phyloP scores from a whole-genome alignment of 1,284 basidiomycete genomes.

The Trichosporon ovoides region DNA sequence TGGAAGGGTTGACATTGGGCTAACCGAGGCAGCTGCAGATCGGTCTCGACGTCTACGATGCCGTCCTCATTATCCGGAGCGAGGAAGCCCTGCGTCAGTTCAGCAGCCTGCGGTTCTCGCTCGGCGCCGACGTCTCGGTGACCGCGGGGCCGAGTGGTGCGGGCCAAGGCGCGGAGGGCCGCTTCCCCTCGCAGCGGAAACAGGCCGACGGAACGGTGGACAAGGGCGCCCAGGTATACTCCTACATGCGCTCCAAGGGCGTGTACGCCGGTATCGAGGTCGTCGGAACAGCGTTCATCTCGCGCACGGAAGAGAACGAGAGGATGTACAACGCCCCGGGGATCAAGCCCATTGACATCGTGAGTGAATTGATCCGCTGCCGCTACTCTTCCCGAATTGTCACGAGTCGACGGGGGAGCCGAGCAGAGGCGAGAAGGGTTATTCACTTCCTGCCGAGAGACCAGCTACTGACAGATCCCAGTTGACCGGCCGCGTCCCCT shows the following conservation, averaged over 20 bases:
- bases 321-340: constrained; percentile 6
- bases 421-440: no score
- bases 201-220: background rate
- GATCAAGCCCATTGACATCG: constrained; percentile 9
- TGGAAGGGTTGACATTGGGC: background rate
- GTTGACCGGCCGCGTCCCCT: constrained; percentile 2
- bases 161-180: constrained; percentile 7
- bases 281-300: constrained; percentile 6
- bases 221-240: background rate
- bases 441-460: no score
- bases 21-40: background rate
- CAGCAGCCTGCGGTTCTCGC: constrained; percentile 4
- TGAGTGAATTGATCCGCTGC: no score
- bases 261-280: constrained; percentile 10
- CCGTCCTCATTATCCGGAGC: constrained; percentile 8
- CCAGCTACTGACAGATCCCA: no score
- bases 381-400: no score
- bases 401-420: no score
- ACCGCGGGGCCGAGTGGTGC: constrained; percentile 7
- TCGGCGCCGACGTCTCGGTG: constrained; percentile 7
- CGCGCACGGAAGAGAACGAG: constrained; percentile 7
- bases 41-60: constrained; percentile 8
- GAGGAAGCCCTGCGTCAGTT: constrained; percentile 9
- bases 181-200: background rate
- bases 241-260: constrained; percentile 9